Base-by-base conservation (phyloP, 1,284 basidiomycete species). In the Sporisorium scitamineum region DNA sequence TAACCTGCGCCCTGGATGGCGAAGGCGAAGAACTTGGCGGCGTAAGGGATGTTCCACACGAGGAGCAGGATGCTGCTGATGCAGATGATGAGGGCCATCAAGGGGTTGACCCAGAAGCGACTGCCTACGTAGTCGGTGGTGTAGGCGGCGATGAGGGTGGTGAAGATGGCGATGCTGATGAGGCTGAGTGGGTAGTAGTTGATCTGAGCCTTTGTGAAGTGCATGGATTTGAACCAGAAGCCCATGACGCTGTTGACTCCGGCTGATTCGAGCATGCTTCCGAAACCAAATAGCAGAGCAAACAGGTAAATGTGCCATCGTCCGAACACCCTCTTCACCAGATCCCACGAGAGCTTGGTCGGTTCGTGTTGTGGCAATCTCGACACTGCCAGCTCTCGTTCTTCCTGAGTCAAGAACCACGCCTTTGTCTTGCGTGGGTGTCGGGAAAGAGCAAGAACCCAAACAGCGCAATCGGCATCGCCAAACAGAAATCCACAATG, bases 211-310 rank as follows among this genome's bases (percentile, higher is more conserved):
- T 64, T 59, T 34, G 24, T 44, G 27, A 70, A 76, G 13, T 56
- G 20, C n/a, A 78, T 16, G 9, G 89, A 88, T 76, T 90, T 90
- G 57, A 92, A 87, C 90, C 90, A 92, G 79, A 92, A 91, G 10
- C 91, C 90, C 91, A 92, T 92, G 39, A 92, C 84, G 82, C 91
- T 91, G 80, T 92, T 92, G 34, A 90, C 90, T 7, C 91, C 90
- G 47, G 92, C 90, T 65, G 88, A 89, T 79, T 92, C 92, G 0
- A 90, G 89, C 84, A 92, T 91, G 3, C 90, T 90, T 2, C 56
- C 91, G 87, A 91, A 80, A 89, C 87, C 51, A 90, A 85, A 80
- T 89, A 80, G 62, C 18, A 73, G 26, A 0, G 61, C 91, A 45
- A 76, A 76, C 44, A 64, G 18, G 50, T 76, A 76, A 37, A 70